Percentiles rank a stretch among this genome's conserved stretches.
Evolutionary conservation across 139 green algal genomes (phyloP).

Genomic region (Cymbomonas tetramitiformis): DNA sequence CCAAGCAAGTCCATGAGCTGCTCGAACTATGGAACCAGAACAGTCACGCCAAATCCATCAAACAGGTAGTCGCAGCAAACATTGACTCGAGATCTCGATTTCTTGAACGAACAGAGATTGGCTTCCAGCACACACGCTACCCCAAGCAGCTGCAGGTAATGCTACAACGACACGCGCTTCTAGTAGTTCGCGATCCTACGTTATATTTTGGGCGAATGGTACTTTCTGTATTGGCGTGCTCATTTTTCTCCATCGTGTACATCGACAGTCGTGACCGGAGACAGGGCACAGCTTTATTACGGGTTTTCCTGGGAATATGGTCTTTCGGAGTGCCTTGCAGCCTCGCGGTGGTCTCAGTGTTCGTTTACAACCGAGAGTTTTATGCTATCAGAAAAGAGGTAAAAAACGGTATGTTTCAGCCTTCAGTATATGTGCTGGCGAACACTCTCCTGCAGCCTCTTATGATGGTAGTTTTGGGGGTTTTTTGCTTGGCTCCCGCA

Average conservation of each 20-base stretch:
- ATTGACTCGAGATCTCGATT: background rate
- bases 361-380: conserved; percentile 16
- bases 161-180: background rate
- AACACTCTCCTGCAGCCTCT: conserved; percentile 21
- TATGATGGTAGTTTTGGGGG: conserved; percentile 16
- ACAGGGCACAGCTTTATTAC: conserved; percentile 4
- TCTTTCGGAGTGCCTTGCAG: conserved; percentile 10
- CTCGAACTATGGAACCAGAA: conserved; percentile 8
- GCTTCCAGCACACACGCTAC: too few species aligned
- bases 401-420: conserved; percentile 18
- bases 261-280: conserved; percentile 7
- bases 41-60: too few species aligned
- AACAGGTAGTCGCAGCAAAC: too few species aligned
- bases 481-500: too few species aligned
- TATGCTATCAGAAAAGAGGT: conserved; percentile 20
- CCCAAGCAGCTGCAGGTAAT: conserved; percentile 1
- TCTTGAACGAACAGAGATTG: too few species aligned
- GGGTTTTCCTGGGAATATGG: conserved; percentile 17
- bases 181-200: conserved; percentile 14
- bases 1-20: conserved; percentile 13
- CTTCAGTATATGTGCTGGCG: conserved; percentile 9
- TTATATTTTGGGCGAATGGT: conserved; percentile 15
- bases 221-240: conserved; percentile 12
- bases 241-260: conserved; percentile 26
- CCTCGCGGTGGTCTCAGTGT: conserved; percentile 11